Evolutionary conservation across 768 basidiomycete genomes (phyloP).

Genomic region (Russula compacta): DNA sequence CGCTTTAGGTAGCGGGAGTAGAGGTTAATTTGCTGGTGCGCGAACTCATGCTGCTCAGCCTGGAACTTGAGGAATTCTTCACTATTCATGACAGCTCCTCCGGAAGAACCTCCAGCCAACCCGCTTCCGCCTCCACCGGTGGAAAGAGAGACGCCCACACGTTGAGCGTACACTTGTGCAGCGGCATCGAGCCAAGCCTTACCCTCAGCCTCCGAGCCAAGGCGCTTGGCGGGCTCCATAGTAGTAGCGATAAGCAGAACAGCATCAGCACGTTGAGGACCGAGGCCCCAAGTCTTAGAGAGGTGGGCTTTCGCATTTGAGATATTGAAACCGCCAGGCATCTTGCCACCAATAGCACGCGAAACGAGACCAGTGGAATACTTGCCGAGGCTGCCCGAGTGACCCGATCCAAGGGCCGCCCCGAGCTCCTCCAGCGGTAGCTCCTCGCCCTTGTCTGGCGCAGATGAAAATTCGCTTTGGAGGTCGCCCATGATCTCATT

Average conservation of each 20-base stretch:
- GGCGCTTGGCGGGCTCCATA: conserved; percentile 88
- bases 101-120: conserved; percentile 48
- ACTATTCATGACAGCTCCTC: conserved; percentile 91
- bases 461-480: conserved; percentile 87
- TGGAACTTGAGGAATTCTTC: conserved; percentile 98
- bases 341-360: conserved; percentile 88
- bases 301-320: conserved; percentile 86
- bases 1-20: conserved; percentile 95
- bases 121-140: conserved; percentile 50
- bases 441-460: conserved; percentile 98
- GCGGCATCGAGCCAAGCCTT: conserved; percentile 89
- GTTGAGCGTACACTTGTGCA: conserved; percentile 78
- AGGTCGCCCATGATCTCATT: conserved; percentile 98
- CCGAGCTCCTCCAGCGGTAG: conserved; percentile 94
- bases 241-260: conserved; percentile 88
- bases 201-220: conserved; percentile 84
- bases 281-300: conserved; percentile 93
- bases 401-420: conserved; percentile 69
- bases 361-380: conserved; percentile 86
- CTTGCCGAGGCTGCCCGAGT: conserved; percentile 84
- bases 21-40: conserved; percentile 86
- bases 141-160: conserved; percentile 77
- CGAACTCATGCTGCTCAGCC: conserved; percentile 85
- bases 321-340: conserved; percentile 97
- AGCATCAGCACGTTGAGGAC: conserved; percentile 78